Conservation (phyloP, 345 rosid species). For the Eucalyptus sp. region DNA sequence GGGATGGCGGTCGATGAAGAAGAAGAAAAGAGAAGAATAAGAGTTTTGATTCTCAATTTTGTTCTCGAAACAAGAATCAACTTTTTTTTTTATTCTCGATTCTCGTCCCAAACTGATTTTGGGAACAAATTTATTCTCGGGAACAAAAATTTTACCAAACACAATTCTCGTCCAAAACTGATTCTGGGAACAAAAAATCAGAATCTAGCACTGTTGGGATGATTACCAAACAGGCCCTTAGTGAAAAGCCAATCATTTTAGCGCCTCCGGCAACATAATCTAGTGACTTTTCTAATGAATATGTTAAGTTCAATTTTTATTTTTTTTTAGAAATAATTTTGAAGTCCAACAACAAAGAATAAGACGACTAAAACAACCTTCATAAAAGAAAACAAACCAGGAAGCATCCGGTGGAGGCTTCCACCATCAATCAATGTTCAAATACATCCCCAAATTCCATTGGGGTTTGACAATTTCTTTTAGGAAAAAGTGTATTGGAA, state of each 20-base stretch:
- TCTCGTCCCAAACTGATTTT: too few relatives aligned
- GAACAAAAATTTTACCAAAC: too few relatives aligned
- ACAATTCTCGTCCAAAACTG: too few relatives aligned
- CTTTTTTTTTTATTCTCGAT: too few relatives aligned
- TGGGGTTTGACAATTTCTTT: neutral
- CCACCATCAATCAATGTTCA: neutral
- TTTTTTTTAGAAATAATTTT: neutral
- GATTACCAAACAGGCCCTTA: too few relatives aligned
- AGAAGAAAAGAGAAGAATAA: too few relatives aligned
- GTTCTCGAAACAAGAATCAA: too few relatives aligned
- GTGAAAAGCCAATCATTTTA: neutral
- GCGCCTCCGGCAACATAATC: neutral
- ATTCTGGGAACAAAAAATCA: too few relatives aligned
- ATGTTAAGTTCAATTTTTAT: neutral
- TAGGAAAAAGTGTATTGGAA: fast-evolving
- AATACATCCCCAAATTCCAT: neutral
- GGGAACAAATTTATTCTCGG: too few relatives aligned
- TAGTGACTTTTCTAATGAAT: neutral
- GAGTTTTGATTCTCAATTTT: too few relatives aligned
- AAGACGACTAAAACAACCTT: neutral
- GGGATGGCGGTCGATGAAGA: too few relatives aligned
- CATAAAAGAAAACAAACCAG: neutral
- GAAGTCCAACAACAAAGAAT: neutral
- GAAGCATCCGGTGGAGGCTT: neutral
- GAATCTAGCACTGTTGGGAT: too few relatives aligned